Evolutionary conservation across 2,329 filamentous ascomycete species (phyloP).

Genomic region (Colletotrichum sojae): DNA sequence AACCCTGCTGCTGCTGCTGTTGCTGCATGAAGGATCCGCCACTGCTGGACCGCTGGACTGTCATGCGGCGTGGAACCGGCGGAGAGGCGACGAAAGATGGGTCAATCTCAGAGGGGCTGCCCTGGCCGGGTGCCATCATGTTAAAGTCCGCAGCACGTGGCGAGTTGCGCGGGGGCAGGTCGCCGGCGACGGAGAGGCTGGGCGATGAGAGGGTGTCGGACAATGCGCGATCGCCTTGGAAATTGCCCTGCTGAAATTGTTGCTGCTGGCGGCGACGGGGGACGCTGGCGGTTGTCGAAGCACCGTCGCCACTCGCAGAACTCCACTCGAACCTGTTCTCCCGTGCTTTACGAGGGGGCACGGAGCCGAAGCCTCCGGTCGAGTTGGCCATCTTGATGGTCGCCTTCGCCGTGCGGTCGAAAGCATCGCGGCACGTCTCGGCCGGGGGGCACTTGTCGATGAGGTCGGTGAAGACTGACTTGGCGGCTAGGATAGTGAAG

Average conservation of each 20-base stretch:
- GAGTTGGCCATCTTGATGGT: conserved; percentile 96
- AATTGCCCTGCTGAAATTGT: conserved; percentile 41
- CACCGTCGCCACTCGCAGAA: conserved; percentile 45
- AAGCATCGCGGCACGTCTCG: conserved; percentile 94
- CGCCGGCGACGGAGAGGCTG: conserved; percentile 53
- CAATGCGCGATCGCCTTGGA: conserved; percentile 53
- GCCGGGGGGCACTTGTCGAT: conserved; percentile 96
- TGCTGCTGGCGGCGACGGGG: conserved; percentile 42
- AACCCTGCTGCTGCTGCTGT: conserved; percentile 51
- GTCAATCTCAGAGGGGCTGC: conserved; percentile 54
- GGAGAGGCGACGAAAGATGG: conserved; percentile 63
- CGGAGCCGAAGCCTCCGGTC: conserved; percentile 81
- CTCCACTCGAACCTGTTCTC: conserved; percentile 48
- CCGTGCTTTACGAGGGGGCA: conserved; percentile 32
- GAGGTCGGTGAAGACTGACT: conserved; percentile 90
- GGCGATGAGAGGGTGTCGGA: conserved; percentile 60
- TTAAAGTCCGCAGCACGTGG: conserved; percentile 58
- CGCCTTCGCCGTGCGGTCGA: conserved; percentile 94
- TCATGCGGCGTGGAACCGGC: conserved; percentile 53
- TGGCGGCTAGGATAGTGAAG: conserved; percentile 93
- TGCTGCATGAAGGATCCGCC: conserved; percentile 50
- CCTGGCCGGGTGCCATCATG: conserved; percentile 45
- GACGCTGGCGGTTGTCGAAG: conserved; percentile 43
- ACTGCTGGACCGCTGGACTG: conserved; percentile 51
- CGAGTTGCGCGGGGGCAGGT: conserved; percentile 56